Conservation (phyloP, 2,329 filamentous ascomycete species). For the Myriosclerotinia duriaeana region DNA sequence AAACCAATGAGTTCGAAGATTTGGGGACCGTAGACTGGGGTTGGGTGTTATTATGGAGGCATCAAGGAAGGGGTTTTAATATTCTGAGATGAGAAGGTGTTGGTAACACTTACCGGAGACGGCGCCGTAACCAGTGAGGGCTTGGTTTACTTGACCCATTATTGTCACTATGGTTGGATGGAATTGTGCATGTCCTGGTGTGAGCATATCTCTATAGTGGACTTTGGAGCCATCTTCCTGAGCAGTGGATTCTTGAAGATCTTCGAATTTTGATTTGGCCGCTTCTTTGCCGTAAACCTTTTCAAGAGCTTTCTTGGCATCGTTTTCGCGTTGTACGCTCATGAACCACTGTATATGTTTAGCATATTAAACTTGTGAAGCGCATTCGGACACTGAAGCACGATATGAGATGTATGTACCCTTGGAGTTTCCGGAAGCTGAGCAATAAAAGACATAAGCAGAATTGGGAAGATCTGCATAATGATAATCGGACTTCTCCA, state of each 20-base stretch:
- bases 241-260: slow-evolving; percentile 51
- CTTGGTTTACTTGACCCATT: slow-evolving; percentile 64
- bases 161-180: slow-evolving; percentile 60
- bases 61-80: too few relatives aligned
- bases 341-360: slow-evolving; percentile 49
- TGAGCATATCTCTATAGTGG: slow-evolving; percentile 58
- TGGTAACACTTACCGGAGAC: slow-evolving; percentile 44
- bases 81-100: too few relatives aligned
- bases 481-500: slow-evolving; percentile 60
- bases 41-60: not conserved
- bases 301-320: slow-evolving; percentile 51
- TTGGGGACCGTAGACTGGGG: slow-evolving; percentile 60
- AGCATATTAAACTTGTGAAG: not conserved
- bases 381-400: not conserved
- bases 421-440: slow-evolving; percentile 57
- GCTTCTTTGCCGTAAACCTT: slow-evolving; percentile 52
- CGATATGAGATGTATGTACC: not conserved
- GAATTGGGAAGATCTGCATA: slow-evolving; percentile 59
- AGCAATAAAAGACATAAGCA: slow-evolving; percentile 53
- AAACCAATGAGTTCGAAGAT: slow-evolving; percentile 63
- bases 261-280: slow-evolving; percentile 50
- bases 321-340: slow-evolving; percentile 50
- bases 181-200: slow-evolving; percentile 54
- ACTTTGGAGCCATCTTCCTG: slow-evolving; percentile 48
- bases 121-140: slow-evolving; percentile 57